Evolutionary conservation across 2,329 filamentous ascomycete species (phyloP).

Genomic region (Helicocarpus griseus): DNA sequence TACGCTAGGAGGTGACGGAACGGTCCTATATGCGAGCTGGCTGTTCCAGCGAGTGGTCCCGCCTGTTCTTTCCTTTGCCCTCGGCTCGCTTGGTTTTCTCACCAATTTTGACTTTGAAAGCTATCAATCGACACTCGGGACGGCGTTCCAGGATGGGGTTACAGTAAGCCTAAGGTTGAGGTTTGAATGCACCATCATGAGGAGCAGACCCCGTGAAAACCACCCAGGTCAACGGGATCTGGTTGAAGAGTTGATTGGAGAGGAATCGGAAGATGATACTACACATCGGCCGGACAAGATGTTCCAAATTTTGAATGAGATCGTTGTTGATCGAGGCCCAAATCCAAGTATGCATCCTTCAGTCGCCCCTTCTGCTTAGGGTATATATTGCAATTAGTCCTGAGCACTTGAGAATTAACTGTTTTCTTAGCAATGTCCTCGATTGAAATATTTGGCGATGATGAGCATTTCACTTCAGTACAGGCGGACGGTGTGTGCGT

Average conservation of each 20-base stretch:
- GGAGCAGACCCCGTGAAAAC: constrained; percentile 36
- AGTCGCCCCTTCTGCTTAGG: too few species aligned
- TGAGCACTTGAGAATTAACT: constrained; percentile 15
- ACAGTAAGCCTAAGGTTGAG: constrained; percentile 78
- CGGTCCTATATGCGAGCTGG: constrained; percentile 92
- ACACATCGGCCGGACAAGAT: constrained; percentile 79
- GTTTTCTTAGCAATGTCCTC: constrained; percentile 64
- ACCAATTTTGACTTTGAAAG: constrained; percentile 91
- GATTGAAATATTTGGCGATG: constrained; percentile 84
- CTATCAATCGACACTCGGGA: constrained; percentile 58
- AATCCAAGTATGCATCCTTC: constrained; percentile 63
- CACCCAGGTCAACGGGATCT: constrained; percentile 51
- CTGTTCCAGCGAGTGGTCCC: constrained; percentile 92
- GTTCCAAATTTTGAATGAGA: constrained; percentile 87
- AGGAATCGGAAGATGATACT: constrained; percentile 70
- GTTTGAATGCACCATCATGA: constrained; percentile 92
- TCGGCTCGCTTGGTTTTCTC: constrained; percentile 87
- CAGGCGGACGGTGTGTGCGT: constrained; percentile 93
- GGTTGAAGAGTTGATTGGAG: constrained; percentile 81
- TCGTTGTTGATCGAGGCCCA: constrained; percentile 90
- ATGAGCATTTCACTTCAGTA: constrained; percentile 81
- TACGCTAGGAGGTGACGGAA: constrained; percentile 90
- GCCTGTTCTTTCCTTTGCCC: constrained; percentile 79
- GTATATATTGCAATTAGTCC: too few species aligned
- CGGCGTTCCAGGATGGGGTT: constrained; percentile 70